Evolutionary conservation across 2,329 filamentous ascomycete species (phyloP), one percentile per base, ranked within the genome.

Genomic region (Colletotrichum tanaceti): DNA sequence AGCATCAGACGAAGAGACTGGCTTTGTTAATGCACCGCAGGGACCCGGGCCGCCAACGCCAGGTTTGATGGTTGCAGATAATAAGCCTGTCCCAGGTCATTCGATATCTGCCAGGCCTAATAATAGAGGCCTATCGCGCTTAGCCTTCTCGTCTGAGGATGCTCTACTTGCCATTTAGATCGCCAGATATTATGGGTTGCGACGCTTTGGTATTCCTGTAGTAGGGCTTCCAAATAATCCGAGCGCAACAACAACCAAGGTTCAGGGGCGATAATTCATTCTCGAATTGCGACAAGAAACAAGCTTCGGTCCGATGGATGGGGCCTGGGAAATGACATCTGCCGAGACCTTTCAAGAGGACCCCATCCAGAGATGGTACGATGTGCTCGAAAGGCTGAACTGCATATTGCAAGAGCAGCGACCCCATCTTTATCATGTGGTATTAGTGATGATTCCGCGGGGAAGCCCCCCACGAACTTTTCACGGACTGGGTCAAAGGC

Each of bases 381-480:
- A n/a, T n/a, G n/a, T 24, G 4, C 24, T 39, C 46, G 10, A 5
- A 44, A 16, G 20, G 5, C 35, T 6, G 13, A 5, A 14, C 49
- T 9, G 14, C 11, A 44, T 16, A 24, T 20, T 28, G 2, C 16
- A 18, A 22, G 13, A 16, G n/a, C 5, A 41, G 32, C 18, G 38
- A 4, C 22, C 28, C 41, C 49, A 18, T 16, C 11, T 22, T 13
- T 4, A 39, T 22, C 14, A 46, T n/a, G n/a, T n/a, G 1, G 18
- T 14, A 20, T 14, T 22, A 24, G 22, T 35, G 28, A 7, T 35
- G 41, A 35, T 5, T 16, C 7, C 7, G 44, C 46, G 32, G n/a
- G n/a, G 50, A 5, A 24, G 44, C 52, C 20, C 28, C 53, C 41
- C 16, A 4, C 39, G 5, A 66, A 63, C 50, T 57, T 7, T 63